Evolutionary conservation across 495 filamentous ascomycete genomes (phyloP), one percentile per base, ranked within the genome.

Genomic region (Daldinia grandis): DNA sequence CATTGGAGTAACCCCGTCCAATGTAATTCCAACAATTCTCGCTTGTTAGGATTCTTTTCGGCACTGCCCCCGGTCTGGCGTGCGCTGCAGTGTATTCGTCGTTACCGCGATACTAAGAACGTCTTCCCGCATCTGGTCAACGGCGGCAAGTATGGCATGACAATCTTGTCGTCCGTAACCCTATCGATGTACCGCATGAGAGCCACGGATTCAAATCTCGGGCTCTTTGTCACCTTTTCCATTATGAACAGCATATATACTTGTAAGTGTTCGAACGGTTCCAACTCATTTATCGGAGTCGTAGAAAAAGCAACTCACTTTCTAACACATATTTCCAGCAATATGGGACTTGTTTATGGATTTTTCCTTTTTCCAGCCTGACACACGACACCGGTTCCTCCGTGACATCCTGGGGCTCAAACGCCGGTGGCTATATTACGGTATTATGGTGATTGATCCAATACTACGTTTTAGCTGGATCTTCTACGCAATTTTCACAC

Each of bases 261-360:
- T 76, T 92, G 87, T 90, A 82, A 82, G 89, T 77, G 4, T 49
- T 55, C 9, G 17, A 33, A 19, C 9, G 24, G 17, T 9, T 4
- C 42, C 21, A 5, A 9, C 0, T 24, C 10, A 6, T 14, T 58
- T 6, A 4, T 14, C 27, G 10, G 5, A 66, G 24, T 24, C 15
- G 7, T 17, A 5, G n/a, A 2, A 4, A 31, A 28, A 30, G 1
- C 17, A 27, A 19, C 12, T 14, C 47, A 10, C 30, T 15, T 55
- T 25, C 58, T 69, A 33, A 75, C 53, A 30, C 3, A 8, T 21
- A 51, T 68, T 7, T 35, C 14, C 37, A 89, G 87, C 89, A 1
- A 84, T 97, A n/a, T 99, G 95, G 95, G 95, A 99, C 72, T 74
- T 99, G n/a, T 87, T 90, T 62, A 97, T 98, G 92, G 95, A 99